phyloP scores from a whole-genome alignment of 192 early-diverging fungal genomes.

The Funneliformis geosporum region DNA sequence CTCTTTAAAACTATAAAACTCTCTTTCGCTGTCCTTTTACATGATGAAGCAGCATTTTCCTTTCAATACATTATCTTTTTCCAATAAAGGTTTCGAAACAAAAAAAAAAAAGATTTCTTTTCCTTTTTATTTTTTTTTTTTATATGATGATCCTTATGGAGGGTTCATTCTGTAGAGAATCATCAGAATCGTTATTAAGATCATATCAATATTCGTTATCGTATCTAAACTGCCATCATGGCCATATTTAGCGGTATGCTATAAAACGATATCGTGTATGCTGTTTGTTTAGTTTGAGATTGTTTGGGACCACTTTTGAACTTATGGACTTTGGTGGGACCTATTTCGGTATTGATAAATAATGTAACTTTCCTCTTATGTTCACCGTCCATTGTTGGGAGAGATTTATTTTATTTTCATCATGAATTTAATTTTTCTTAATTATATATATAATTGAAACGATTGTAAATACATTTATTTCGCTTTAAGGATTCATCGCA shows the following conservation, averaged over 20 bases:
- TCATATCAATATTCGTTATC: not conserved
- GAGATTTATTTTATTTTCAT: too few relatives aligned
- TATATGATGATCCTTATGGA: not conserved
- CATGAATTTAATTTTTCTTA: too few relatives aligned
- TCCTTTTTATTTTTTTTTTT: too few relatives aligned
- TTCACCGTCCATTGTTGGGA: not conserved
- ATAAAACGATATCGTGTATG: conserved; percentile 28
- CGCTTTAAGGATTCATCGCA: too few relatives aligned
- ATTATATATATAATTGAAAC: too few relatives aligned
- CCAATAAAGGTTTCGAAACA: not conserved
- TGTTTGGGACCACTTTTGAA: conserved; percentile 27
- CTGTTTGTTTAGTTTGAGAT: conserved; percentile 27
- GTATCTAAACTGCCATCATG: conserved; percentile 13
- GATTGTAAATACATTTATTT: too few relatives aligned
- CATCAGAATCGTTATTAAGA: too few relatives aligned
- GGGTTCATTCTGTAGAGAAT: too few relatives aligned
- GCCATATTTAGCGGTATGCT: conserved; percentile 32
- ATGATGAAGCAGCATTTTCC: not conserved
- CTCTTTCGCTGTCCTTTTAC: not conserved
- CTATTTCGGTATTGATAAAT: conserved; percentile 19
- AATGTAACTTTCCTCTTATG: conserved; percentile 31
- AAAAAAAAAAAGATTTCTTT: not conserved
- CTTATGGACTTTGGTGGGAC: conserved; percentile 5
- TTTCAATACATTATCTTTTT: not conserved
- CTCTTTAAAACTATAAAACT: not conserved